A percentile compares a stretch with the other conserved stretches of the same genome.
These are phyloP conservation scores for Pelargonium nanum DNA, from an alignment of 345 rosid species.

Conservation along the genomic window DNA sequence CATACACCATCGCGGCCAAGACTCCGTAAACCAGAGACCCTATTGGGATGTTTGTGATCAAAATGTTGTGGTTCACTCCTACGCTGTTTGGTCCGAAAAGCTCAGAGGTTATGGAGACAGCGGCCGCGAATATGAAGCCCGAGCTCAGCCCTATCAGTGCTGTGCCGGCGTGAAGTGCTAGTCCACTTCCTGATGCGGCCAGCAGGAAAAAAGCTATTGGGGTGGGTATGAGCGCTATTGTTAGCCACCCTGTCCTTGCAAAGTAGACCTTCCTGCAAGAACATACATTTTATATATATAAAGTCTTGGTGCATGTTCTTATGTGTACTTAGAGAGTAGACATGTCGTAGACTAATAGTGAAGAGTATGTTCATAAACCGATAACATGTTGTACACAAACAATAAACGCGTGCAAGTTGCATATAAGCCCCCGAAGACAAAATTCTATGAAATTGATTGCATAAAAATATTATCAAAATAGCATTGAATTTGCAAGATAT, in stretches of 20 bases:
- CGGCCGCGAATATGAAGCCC: constrained; percentile 90
- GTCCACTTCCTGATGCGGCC: constrained; percentile 33
- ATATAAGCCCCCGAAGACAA: no score
- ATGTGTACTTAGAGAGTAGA: no score
- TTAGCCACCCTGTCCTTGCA: constrained; percentile 91
- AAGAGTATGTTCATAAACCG: no score
- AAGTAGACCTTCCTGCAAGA: constrained; percentile 68
- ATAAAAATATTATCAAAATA: no score
- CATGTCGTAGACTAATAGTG: no score
- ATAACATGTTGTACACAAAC: no score
- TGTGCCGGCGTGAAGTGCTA: constrained; percentile 50
- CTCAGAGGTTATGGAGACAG: constrained; percentile 88
- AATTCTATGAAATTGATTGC: no score
- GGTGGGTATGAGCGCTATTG: constrained; percentile 71
- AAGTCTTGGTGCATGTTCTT: not conserved
- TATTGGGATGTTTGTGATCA: constrained; percentile 83
- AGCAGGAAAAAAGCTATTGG: constrained; percentile 74
- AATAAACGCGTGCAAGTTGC: no score
- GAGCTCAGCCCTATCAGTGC: constrained; percentile 76
- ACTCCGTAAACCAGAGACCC: constrained; percentile 81
- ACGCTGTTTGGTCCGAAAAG: constrained; percentile 84
- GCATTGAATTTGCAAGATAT: no score
- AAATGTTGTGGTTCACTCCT: constrained; percentile 88
- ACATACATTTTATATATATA: not conserved
- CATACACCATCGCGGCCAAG: constrained; percentile 76